Percentiles rank a stretch among this genome's conserved stretches.
phyloP scores from a whole-genome alignment of 495 filamentous ascomycete genomes.

The Chaetomium fimeti region DNA sequence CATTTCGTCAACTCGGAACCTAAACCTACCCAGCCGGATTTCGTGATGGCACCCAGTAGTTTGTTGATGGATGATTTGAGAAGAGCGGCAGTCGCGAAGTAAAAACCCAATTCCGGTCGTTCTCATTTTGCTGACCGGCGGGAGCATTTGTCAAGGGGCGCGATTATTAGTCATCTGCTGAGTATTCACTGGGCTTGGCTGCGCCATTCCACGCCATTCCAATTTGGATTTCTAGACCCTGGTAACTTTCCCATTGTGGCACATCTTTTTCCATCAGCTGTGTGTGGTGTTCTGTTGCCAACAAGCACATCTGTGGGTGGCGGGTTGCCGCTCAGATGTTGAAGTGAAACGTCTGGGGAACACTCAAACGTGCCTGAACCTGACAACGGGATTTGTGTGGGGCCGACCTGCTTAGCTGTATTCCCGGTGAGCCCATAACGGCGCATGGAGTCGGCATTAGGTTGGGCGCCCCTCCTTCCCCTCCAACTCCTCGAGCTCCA shows the following conservation, averaged over 20 bases:
- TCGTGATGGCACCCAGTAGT: too few species aligned
- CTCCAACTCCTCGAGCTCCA: slow-evolving; percentile 1
- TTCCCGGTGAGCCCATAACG: not conserved
- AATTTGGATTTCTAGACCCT: not conserved
- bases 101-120: not conserved
- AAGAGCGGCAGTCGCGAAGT: not conserved
- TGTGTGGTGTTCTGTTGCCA: not conserved
- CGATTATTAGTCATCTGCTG: slow-evolving; percentile 2
- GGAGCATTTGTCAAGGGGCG: not conserved
- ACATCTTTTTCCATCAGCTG: too few species aligned
- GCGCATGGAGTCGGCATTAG: slow-evolving; percentile 9
- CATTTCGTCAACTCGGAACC: not conserved
- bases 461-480: slow-evolving; percentile 14
- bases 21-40: too few species aligned
- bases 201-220: not conserved
- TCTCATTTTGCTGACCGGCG: not conserved
- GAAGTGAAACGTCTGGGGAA: not conserved
- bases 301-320: slow-evolving; percentile 12
- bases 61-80: not conserved
- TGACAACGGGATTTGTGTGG: not conserved
- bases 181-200: slow-evolving; percentile 2
- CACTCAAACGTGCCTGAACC: not conserved
- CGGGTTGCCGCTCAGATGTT: slow-evolving; percentile 12
- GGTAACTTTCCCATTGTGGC: not conserved
- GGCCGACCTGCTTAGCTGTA: not conserved